Conservation (phyloP, 225 moss, liverwort and hornwort genomes). For the Bryum argenteum region DNA sequence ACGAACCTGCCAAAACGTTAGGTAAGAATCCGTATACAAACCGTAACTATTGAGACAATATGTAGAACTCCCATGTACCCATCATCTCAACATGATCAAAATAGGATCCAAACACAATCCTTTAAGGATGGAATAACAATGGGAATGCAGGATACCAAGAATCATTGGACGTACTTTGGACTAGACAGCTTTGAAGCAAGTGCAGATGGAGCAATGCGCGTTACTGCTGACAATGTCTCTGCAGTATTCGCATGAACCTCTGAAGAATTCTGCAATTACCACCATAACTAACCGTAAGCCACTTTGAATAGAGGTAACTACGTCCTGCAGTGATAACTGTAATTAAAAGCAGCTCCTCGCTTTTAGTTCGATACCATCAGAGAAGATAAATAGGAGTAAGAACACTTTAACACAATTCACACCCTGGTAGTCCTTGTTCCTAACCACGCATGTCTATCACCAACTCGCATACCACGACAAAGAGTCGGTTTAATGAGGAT, state of each 20-base stretch:
- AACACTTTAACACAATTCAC: neutral
- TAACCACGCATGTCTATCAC: neutral
- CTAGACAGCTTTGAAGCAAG: slow-evolving; percentile 90
- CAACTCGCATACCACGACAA: neutral
- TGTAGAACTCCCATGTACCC: neutral
- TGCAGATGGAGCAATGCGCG: slow-evolving; percentile 84
- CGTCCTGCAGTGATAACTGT: neutral
- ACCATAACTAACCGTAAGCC: slow-evolving; percentile 24
- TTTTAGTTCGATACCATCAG: neutral
- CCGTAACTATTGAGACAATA: neutral
- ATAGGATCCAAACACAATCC: neutral
- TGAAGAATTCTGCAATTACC: slow-evolving; percentile 69
- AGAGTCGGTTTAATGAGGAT: slow-evolving; percentile 1
- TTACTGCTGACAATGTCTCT: slow-evolving; percentile 86
- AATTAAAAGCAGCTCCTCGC: neutral
- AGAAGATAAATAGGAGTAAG: neutral
- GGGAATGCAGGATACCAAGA: neutral
- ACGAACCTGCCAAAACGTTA: slow-evolving; percentile 64
- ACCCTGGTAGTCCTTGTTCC: slow-evolving; percentile 3
- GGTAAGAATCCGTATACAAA: neutral
- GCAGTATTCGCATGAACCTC: slow-evolving; percentile 92
- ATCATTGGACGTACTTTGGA: slow-evolving; percentile 58
- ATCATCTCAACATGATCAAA: neutral
- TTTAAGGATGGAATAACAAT: neutral
- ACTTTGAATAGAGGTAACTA: neutral